These are phyloP conservation scores for Penicillium sp. DNA, from an alignment of 2,329 filamentous ascomycete species.

Conservation along the genomic window DNA sequence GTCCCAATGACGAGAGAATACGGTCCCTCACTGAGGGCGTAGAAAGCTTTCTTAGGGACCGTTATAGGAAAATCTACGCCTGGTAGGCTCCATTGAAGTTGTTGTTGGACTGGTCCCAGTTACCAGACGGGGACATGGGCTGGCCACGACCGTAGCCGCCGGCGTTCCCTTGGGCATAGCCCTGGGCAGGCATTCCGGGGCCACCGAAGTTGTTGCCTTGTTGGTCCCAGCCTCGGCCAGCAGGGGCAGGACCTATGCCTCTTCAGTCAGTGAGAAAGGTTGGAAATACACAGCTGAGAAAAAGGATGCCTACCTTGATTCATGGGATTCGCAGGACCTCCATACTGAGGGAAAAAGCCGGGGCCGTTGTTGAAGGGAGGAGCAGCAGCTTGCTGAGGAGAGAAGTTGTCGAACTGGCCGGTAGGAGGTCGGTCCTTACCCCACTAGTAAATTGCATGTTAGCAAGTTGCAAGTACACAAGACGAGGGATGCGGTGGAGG, in stretches of 20 bases:
- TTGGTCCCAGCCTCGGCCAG: constrained; percentile 59
- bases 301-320: constrained; percentile 54
- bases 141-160: constrained; percentile 81
- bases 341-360: constrained; percentile 90
- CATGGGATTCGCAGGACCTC: constrained; percentile 66
- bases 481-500: constrained; percentile 2
- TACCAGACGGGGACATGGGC: constrained; percentile 52
- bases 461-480: constrained; percentile 26
- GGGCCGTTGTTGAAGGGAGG: constrained; percentile 71
- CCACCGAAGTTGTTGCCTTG: constrained; percentile 53
- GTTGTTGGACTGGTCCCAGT: constrained; percentile 55
- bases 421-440: constrained; percentile 97
- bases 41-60: background rate
- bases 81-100: constrained; percentile 64
- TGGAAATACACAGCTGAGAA: background rate
- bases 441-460: constrained; percentile 64
- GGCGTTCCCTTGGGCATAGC: constrained; percentile 69
- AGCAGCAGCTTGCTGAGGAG: constrained; percentile 70
- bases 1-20: constrained; percentile 6
- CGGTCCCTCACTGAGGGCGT: background rate
- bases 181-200: constrained; percentile 47
- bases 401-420: constrained; percentile 78
- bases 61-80: constrained; percentile 45
- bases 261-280: constrained; percentile 8
- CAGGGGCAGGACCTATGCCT: constrained; percentile 54